phyloP scores from a whole-genome alignment of 2,329 filamentous ascomycete species.

The Fusarium udum region DNA sequence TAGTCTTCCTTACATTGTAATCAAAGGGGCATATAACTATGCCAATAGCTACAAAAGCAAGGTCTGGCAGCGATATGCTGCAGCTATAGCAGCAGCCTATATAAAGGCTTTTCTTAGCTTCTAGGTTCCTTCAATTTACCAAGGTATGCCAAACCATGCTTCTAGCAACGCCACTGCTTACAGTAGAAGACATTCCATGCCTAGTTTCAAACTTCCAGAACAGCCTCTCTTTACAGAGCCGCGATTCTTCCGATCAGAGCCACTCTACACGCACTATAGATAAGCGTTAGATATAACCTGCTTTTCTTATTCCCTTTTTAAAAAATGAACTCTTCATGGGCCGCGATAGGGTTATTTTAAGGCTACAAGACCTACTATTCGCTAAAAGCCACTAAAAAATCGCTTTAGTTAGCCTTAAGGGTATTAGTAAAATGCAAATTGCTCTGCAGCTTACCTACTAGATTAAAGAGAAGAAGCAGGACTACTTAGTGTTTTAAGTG shows the following conservation, averaged over 20 bases:
- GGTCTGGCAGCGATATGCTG: neutral
- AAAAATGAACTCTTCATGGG: neutral
- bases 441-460: neutral
- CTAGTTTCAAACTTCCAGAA: accelerated
- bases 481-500: neutral
- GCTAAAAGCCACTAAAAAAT: accelerated
- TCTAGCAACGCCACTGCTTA: accelerated
- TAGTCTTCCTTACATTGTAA: neutral
- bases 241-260: accelerated
- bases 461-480: accelerated
- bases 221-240: accelerated
- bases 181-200: neutral
- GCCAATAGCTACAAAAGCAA: neutral
- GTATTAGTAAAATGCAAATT: neutral
- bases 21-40: neutral
- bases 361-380: accelerated
- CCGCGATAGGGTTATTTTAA: accelerated
- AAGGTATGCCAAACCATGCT: accelerated
- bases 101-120: neutral
- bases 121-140: accelerated
- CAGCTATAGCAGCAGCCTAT: neutral
- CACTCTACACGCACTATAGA: accelerated
- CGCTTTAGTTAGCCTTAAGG: neutral
- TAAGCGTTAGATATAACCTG: accelerated
- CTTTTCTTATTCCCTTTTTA: neutral